Base-by-base conservation (phyloP, 306 rosid genomes). In the Arachis hypogaea region DNA sequence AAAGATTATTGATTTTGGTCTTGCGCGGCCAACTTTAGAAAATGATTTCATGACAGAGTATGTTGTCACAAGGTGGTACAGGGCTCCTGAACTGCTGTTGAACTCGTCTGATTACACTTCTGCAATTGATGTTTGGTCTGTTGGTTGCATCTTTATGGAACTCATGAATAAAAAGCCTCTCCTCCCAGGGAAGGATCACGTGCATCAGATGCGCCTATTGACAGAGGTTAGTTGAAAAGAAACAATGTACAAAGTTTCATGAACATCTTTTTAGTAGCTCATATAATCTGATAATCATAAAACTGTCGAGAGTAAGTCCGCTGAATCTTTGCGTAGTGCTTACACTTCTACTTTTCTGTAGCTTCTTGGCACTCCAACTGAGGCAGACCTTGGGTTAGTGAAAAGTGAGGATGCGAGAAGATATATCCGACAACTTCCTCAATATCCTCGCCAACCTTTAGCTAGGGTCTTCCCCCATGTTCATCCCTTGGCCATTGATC, bases 311-410 rank as follows among this genome's bases (percentile, higher is more conserved):
- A 68, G 51, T 74, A 63, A 63, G 77, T 76, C 30, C 60, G 22
- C 50, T 77, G 60, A 52, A 47, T 54, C 11, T 46, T 22, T 22
- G 28, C 28, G 1, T 22, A 22, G 66, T 66, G 69, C 87, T 90
- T 44, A 86, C 72, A 12, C 46, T 11, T 86, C 8, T 73, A 66
- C n/a, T 77, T 58, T 40, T 73, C 57, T 41, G 14, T 69, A 94
- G 99, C 97, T 94, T 85, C 96, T 94, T 28, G 99, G 99, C 74
- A 91, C 96, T 76, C 99, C 99, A 82, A 86, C 89, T 29, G 99
- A 94, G 16, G 91, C 99, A 12, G 99, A 94, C 78, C 82, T 89
- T 22, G 96, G 97, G 77, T 88, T 89, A 41, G 79, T 88, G 68
- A 87, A 81, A 69, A 92, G 77, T 75, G 99, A 93, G 75, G 98